Conservation (phyloP, 2,329 filamentous ascomycete species). For the Fusarium avenaceum region DNA sequence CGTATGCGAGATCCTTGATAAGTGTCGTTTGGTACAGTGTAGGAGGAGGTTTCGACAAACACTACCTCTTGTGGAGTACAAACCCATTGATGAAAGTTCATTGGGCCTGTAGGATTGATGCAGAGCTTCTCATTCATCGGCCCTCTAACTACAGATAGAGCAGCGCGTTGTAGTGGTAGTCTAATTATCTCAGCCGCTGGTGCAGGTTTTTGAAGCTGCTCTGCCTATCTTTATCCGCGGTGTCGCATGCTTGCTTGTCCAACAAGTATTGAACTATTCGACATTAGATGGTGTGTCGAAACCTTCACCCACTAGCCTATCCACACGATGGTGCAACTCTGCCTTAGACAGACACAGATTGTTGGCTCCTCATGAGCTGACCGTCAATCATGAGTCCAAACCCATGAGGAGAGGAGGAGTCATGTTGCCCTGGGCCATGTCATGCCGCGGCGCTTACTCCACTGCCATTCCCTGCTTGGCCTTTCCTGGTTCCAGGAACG, state of each 20-base stretch:
- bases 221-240: constrained; percentile 9
- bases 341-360: constrained; percentile 14
- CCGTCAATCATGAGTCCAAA: constrained; percentile 33
- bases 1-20: constrained; percentile 34
- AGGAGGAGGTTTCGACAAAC: constrained; percentile 32
- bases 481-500: constrained; percentile 42
- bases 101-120: constrained; percentile 23
- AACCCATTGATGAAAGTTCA: constrained; percentile 25
- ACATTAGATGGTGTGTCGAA: constrained; percentile 25
- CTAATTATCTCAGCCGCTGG: constrained; percentile 7
- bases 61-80: constrained; percentile 23
- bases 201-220: constrained; percentile 13
- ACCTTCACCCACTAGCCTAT: constrained; percentile 29
- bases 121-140: constrained; percentile 31
- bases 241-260: constrained; percentile 33
- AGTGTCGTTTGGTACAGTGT: constrained; percentile 27
- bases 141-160: constrained; percentile 18
- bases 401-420: constrained; percentile 30
- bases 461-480: constrained; percentile 46
- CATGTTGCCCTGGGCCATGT: constrained; percentile 26
- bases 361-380: constrained; percentile 32
- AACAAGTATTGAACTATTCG: constrained; percentile 16
- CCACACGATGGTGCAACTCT: constrained; percentile 36
- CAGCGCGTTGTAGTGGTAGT: constrained; percentile 12
- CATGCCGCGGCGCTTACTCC: constrained; percentile 39